These are phyloP conservation scores for Chalaropsis thielavioides DNA, from an alignment of 2,329 filamentous ascomycete species.

Conservation along the genomic window DNA sequence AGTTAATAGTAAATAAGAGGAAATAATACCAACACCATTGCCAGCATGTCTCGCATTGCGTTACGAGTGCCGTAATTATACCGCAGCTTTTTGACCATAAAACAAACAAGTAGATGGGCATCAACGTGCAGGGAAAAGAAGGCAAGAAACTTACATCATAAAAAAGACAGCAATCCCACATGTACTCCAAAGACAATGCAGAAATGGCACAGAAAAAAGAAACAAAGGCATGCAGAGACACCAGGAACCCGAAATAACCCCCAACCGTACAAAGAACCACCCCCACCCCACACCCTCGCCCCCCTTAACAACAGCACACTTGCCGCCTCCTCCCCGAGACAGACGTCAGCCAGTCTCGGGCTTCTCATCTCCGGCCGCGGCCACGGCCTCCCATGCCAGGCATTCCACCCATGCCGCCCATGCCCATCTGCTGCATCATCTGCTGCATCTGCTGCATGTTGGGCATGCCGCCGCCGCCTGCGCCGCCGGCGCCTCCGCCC, in stretches of 20 bases:
- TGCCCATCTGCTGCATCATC: conserved; percentile 61
- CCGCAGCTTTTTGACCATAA: conserved; percentile 6
- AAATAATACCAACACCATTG: background rate
- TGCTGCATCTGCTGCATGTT: conserved; percentile 67
- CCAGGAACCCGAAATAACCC: background rate
- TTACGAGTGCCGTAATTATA: background rate
- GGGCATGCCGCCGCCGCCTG: conserved; percentile 43
- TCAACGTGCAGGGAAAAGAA: background rate
- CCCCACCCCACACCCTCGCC: too few relatives aligned
- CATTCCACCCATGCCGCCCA: conserved; percentile 32
- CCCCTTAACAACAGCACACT: background rate
- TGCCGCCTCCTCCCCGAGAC: too few relatives aligned
- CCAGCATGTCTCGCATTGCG: background rate
- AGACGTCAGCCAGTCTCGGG: background rate
- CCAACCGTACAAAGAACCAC: background rate
- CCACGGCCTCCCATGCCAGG: conserved; percentile 22
- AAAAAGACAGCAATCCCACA: background rate
- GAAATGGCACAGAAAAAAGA: conserved; percentile 2
- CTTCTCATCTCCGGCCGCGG: conserved; percentile 10
- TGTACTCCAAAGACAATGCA: background rate
- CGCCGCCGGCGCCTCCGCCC: conserved; percentile 51
- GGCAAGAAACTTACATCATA: conserved; percentile 1
- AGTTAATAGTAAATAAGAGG: too few relatives aligned
- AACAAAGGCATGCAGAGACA: background rate
- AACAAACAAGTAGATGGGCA: background rate